A percentile compares a stretch with the other conserved stretches of the same genome.
Conservation (phyloP, 305 asterid genomes). For the Striga hermonthica region DNA sequence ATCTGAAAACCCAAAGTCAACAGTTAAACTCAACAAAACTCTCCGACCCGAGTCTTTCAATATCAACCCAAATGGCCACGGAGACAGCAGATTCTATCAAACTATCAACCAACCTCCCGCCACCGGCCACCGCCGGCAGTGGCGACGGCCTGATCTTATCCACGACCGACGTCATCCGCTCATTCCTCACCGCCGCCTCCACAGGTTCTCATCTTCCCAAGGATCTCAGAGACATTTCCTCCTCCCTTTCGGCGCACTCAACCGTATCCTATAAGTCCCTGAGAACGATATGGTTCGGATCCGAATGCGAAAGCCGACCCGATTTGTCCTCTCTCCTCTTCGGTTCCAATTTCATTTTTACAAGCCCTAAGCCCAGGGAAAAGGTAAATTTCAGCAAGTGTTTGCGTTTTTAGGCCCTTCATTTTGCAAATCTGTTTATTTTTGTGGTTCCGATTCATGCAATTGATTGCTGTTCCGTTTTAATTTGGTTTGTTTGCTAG, state of each 20-base stretch:
- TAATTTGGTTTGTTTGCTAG: slow-evolving; percentile 32
- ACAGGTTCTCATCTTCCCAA: slow-evolving; percentile 42
- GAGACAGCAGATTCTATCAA: slow-evolving; percentile 28
- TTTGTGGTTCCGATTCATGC: too few species aligned
- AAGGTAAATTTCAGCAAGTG: slow-evolving; percentile 41
- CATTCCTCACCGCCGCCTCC: slow-evolving; percentile 58
- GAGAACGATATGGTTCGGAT: slow-evolving; percentile 62
- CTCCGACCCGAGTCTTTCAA: neutral
- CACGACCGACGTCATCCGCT: slow-evolving; percentile 47
- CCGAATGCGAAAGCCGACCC: slow-evolving; percentile 46
- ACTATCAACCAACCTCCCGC: slow-evolving; percentile 25
- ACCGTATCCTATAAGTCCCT: slow-evolving; percentile 62
- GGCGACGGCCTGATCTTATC: slow-evolving; percentile 49
- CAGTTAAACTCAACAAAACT: too few species aligned
- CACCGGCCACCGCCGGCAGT: slow-evolving; percentile 22
- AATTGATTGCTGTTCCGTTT: too few species aligned
- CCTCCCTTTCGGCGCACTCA: slow-evolving; percentile 43
- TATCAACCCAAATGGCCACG: slow-evolving; percentile 31
- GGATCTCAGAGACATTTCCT: slow-evolving; percentile 56
- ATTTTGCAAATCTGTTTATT: too few species aligned
- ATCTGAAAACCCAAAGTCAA: too few species aligned
- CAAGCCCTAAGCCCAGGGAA: slow-evolving; percentile 77
- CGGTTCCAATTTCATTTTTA: slow-evolving; percentile 57
- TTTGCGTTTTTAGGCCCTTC: too few species aligned
- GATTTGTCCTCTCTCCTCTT: slow-evolving; percentile 43